Percentiles rank a stretch among this genome's conserved stretches.
Evolutionary conservation across 1,139 yeast genomes (phyloP).

Genomic region (Candida sanyaensis): DNA sequence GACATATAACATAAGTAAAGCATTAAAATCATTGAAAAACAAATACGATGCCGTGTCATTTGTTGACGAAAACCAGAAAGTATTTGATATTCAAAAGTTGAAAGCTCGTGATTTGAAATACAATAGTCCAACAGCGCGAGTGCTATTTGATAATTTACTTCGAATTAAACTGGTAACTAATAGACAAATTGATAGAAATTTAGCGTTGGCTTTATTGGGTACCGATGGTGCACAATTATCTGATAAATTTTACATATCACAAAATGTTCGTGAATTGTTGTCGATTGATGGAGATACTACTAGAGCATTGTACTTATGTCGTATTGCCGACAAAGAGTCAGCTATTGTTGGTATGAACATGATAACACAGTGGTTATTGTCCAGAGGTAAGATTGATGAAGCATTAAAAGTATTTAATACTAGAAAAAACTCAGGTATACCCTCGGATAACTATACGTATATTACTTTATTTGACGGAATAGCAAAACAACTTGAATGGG

Average conservation of each 20-base stretch:
- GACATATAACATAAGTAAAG: background rate
- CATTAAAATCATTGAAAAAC: background rate
- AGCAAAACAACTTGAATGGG: conserved; percentile 43
- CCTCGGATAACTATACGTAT: conserved; percentile 53
- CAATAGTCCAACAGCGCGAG: conserved; percentile 20
- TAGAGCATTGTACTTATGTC: conserved; percentile 56
- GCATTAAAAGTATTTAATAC: conserved; percentile 53
- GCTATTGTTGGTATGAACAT: conserved; percentile 67
- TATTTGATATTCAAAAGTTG: conserved; percentile 16
- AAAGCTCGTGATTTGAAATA: conserved; percentile 22
- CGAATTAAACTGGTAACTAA: conserved; percentile 26
- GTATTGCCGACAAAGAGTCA: conserved; percentile 41
- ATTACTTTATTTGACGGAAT: conserved; percentile 61
- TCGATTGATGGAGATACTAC: conserved; percentile 43
- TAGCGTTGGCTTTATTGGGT: conserved; percentile 57
- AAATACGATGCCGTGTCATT: conserved; percentile 21
- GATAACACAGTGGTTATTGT: conserved; percentile 51
- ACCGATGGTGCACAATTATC: conserved; percentile 54
- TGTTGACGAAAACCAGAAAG: conserved; percentile 15
- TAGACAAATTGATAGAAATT: conserved; percentile 38
- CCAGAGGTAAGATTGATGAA: conserved; percentile 35
- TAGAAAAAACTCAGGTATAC: conserved; percentile 63
- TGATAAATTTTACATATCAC: conserved; percentile 57
- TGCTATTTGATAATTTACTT: conserved; percentile 32
- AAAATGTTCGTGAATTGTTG: conserved; percentile 53